Conservation (phyloP, 768 basidiomycete species). For the Lactarius pseudohatsudake region DNA sequence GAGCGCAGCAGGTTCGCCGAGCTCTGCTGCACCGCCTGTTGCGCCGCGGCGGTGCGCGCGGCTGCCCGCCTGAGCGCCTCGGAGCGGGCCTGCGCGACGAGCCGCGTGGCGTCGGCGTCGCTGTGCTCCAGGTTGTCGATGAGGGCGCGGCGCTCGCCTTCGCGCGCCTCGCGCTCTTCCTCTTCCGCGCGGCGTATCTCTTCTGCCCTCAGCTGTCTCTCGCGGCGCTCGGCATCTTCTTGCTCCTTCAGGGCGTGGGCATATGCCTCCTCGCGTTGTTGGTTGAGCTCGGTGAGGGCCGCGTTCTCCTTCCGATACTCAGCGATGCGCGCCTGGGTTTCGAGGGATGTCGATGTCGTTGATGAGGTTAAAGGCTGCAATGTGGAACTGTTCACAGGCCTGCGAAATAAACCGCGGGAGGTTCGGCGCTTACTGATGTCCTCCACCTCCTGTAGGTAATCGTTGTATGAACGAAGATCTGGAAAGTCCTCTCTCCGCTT, state of each 20-base stretch:
- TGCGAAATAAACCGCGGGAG: conserved; percentile 31
- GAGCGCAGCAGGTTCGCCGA: conserved; percentile 50
- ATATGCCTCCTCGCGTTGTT: conserved; percentile 78
- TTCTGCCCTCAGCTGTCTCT: conserved; percentile 66
- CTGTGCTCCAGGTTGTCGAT: conserved; percentile 82
- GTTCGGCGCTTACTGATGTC: conserved; percentile 63
- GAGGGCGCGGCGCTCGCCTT: conserved; percentile 68
- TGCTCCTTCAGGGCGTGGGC: conserved; percentile 69
- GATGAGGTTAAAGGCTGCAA: conserved; percentile 85
- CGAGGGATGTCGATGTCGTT: conserved; percentile 77
- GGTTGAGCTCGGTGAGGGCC: conserved; percentile 77
- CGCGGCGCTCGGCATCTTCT: conserved; percentile 74
- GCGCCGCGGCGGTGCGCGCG: conserved; percentile 48
- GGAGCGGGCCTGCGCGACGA: conserved; percentile 67
- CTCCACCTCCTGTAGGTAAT: conserved; percentile 95
- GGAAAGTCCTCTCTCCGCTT: conserved; percentile 89
- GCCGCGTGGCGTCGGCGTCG: conserved; percentile 63
- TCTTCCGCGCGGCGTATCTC: conserved; percentile 69
- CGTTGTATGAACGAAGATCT: conserved; percentile 79
- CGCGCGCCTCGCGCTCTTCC: conserved; percentile 72
- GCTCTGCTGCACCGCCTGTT: conserved; percentile 27
- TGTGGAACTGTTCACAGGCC: neutral
- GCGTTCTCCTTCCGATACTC: conserved; percentile 81
- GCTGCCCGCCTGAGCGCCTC: conserved; percentile 61
- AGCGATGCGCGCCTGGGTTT: conserved; percentile 82